Percentiles rank a stretch among this genome's conserved stretches.
phyloP scores from a whole-genome alignment of 1,284 basidiomycete genomes.

The Rhodotorula sp. region DNA sequence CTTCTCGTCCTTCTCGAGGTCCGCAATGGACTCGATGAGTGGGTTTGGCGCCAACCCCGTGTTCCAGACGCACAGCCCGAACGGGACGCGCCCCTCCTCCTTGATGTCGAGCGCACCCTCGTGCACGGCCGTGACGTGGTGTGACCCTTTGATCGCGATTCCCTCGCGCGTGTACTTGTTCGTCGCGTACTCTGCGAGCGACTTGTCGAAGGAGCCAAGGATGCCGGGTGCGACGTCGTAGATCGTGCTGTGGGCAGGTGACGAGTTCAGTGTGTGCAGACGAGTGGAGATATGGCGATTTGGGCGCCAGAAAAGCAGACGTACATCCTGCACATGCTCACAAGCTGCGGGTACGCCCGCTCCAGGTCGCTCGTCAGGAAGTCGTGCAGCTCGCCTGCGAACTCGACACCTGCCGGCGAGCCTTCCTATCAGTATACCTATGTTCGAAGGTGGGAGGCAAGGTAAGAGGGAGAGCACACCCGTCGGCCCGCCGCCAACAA shows the following conservation, averaged over 20 bases:
- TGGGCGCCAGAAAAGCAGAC: neutral
- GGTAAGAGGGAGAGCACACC: slow-evolving; percentile 1
- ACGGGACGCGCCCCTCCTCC: slow-evolving; percentile 59
- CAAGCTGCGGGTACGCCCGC: slow-evolving; percentile 52
- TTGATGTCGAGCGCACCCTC: slow-evolving; percentile 38
- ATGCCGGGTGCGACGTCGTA: slow-evolving; percentile 47
- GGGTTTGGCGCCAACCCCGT: slow-evolving; percentile 69
- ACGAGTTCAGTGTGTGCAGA: neutral
- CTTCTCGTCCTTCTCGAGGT: slow-evolving; percentile 65
- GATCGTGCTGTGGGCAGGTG: slow-evolving; percentile 9
- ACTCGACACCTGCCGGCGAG: slow-evolving; percentile 65
- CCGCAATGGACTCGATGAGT: slow-evolving; percentile 64
- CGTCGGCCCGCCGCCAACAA: slow-evolving; percentile 64
- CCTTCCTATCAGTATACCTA: neutral
- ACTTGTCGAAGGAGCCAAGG: slow-evolving; percentile 47
- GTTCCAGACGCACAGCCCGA: slow-evolving; percentile 82
- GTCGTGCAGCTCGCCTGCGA: slow-evolving; percentile 83
- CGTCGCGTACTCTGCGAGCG: slow-evolving; percentile 46
- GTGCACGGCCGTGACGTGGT: slow-evolving; percentile 39
- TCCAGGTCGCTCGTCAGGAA: slow-evolving; percentile 73
- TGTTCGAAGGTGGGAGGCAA: neutral
- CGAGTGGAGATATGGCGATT: too few relatives aligned
- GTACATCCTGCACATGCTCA: slow-evolving; percentile 27
- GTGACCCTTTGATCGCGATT: slow-evolving; percentile 31
- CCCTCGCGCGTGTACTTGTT: slow-evolving; percentile 44